Base-by-base conservation (phyloP, 2,329 filamentous ascomycete genomes). In the Calonectria montana region DNA sequence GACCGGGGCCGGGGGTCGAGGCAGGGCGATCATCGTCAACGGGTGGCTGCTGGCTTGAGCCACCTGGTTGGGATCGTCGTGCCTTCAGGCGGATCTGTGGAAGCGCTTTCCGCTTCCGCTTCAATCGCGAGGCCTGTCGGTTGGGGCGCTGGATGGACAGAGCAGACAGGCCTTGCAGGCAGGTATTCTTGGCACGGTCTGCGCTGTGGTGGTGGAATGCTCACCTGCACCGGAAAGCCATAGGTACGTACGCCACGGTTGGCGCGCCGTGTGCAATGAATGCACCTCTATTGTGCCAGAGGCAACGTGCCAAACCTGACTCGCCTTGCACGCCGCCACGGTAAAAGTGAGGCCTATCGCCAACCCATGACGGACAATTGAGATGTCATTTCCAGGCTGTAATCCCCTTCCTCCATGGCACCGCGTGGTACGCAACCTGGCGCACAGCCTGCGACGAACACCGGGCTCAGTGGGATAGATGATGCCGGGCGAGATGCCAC, bases 21-120 rank as follows among this genome's bases (percentile, higher is more conserved):
- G 76, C 67, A 79, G 68, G 77, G 74, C 77, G 77, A 79, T 79
- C 77, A 77, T 79, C 77, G 77, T 75, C 77, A 79, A 79, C 77
- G 77, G 77, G 75, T 79, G 75, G 75, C 77, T 75, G 72, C 68
- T 75, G 74, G 70, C 70, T 65, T 75, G 77, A 78, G 77, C 76
- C 75, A 74, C 70, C 67, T 71, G 70, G 72, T 75, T 77, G 75
- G 77, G 76, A 79, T 79, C 74, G 71, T 73, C 71, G 55, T 71
- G 67, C 65, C 55, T 57, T 71, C 67, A 48, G 65, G 71, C 65
- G 74, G 75, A 76, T 76, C 70, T 65, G 75, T 75, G 74, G 73
- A 74, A 73, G 71, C 68, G 65, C 63, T 65, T 65, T 68, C 67
- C 70, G 66, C 68, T 69, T 71, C 64, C 70, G 59, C 69, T 57